Evolutionary conservation across 495 filamentous ascomycete genomes (phyloP).

Genomic region (Clavariopsis aquatica): DNA sequence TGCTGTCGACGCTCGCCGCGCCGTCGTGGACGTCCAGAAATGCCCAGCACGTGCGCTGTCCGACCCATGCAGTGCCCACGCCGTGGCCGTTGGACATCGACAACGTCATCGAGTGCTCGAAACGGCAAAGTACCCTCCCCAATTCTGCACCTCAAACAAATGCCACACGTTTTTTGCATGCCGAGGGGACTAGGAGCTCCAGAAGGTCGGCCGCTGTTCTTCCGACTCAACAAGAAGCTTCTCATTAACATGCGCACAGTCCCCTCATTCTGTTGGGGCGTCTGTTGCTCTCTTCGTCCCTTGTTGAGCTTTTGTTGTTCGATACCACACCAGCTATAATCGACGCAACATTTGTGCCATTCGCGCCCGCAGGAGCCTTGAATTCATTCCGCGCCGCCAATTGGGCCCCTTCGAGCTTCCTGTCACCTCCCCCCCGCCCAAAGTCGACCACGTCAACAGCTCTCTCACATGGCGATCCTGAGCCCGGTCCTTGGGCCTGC

Average conservation of each 20-base stretch:
- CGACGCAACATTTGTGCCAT: background rate
- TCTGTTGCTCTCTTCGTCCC: background rate
- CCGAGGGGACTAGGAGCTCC: background rate
- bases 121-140: slow-evolving; percentile 32
- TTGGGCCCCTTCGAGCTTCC: background rate
- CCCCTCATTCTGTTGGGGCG: slow-evolving; percentile 5
- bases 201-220: slow-evolving; percentile 3
- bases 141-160: slow-evolving; percentile 35
- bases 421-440: background rate
- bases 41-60: background rate
- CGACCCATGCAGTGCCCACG: background rate
- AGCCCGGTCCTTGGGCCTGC: slow-evolving; percentile 34
- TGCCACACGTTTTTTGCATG: slow-evolving; percentile 19
- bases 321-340: background rate
- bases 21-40: background rate
- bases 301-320: slow-evolving; percentile 1
- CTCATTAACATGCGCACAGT: background rate
- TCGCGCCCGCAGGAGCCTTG: background rate
- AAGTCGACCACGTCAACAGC: background rate
- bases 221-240: slow-evolving; percentile 9
- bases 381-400: background rate
- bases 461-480: slow-evolving; percentile 20
- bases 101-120: slow-evolving; percentile 35
- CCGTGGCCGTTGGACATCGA: background rate
- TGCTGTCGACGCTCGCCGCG: background rate